Conservation (phyloP, 345 rosid species). For the Eucalyptus regnans region DNA sequence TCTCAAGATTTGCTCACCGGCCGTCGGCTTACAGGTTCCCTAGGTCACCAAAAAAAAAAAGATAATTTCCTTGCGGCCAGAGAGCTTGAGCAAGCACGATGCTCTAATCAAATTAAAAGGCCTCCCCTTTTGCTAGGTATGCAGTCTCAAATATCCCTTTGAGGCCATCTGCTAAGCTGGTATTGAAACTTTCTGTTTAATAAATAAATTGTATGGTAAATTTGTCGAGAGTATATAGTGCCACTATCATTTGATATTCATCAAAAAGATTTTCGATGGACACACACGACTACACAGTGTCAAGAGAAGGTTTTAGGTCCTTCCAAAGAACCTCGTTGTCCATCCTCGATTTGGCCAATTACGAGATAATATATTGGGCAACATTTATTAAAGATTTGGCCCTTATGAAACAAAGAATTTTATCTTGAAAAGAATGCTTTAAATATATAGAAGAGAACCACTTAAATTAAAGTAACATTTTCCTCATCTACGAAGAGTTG, state of each 20-base stretch:
- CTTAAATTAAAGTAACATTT: neutral
- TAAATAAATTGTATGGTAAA: rapidly evolving
- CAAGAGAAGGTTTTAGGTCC: neutral
- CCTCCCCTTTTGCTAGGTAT: neutral
- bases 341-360: neutral
- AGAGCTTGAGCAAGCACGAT: neutral
- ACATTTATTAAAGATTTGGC: neutral
- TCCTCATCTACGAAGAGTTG: neutral
- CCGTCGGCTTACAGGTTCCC: too few relatives aligned
- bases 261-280: neutral
- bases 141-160: neutral
- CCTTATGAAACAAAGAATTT: neutral
- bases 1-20: too few relatives aligned
- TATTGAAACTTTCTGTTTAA: neutral
- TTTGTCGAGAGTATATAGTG: neutral
- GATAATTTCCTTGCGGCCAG: rapidly evolving
- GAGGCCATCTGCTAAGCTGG: neutral
- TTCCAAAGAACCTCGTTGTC: neutral
- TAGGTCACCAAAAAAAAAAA: neutral
- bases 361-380: neutral
- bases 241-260: neutral
- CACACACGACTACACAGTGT: neutral
- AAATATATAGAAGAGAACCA: neutral
- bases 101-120: neutral
- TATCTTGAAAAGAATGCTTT: neutral